Percentiles rank a stretch among this genome's conserved stretches.
phyloP scores from a whole-genome alignment of 345 rosid species.

The Firmiana major region DNA sequence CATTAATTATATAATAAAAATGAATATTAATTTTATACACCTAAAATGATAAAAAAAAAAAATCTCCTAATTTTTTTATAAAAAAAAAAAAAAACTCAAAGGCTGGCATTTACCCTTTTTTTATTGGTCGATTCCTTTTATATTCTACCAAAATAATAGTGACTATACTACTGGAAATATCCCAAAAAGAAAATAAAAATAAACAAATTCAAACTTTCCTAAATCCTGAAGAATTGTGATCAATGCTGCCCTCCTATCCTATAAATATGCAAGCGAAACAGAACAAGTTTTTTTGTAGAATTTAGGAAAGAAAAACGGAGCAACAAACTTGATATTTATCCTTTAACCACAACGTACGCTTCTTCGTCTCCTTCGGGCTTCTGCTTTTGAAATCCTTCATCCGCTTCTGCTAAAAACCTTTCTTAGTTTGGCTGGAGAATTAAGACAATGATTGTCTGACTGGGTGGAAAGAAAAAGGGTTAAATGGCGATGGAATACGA shows the following conservation, averaged over 20 bases:
- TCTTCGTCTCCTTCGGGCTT: neutral
- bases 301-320: neutral
- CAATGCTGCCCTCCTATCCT: neutral
- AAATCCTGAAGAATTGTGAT: neutral
- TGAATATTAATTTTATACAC: too few relatives aligned
- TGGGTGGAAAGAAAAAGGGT: too few relatives aligned
- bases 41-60: too few relatives aligned
- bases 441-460: too few relatives aligned
- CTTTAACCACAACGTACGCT: neutral
- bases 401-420: too few relatives aligned
- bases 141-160: neutral
- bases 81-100: neutral
- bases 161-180: neutral
- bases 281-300: neutral
- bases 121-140: neutral
- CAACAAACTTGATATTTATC: neutral
- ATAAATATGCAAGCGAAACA: neutral
- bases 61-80: too few relatives aligned
- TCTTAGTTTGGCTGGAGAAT: too few relatives aligned
- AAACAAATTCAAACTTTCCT: neutral
- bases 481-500: slow-evolving; percentile 7
- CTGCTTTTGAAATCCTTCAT: too few relatives aligned
- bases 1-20: too few relatives aligned
- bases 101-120: neutral
- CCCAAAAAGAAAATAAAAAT: neutral